phyloP scores from a whole-genome alignment of 2,329 filamentous ascomycete genomes.

The Dryadomyces quercus-mongolicae region DNA sequence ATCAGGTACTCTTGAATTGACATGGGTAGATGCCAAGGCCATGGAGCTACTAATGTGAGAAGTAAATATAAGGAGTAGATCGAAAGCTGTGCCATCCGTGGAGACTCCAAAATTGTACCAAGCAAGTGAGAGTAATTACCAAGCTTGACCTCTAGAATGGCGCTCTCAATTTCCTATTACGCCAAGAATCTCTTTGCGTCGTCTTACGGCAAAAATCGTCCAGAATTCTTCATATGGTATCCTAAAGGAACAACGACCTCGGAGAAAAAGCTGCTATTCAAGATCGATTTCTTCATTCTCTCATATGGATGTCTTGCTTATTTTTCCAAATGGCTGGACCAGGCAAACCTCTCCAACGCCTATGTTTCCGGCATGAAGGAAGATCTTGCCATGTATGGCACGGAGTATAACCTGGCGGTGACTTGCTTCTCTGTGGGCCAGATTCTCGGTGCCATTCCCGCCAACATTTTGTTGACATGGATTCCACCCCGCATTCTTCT shows the following conservation, averaged over 20 bases:
- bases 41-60: too few relatives aligned
- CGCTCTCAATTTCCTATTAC: conserved; percentile 2
- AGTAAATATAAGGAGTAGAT: too few relatives aligned
- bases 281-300: conserved; percentile 20
- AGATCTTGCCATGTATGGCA: conserved; percentile 27
- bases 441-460: conserved; percentile 13
- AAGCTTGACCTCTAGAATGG: background rate
- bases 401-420: conserved; percentile 28
- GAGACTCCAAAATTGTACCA: too few relatives aligned
- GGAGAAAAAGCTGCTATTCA: conserved; percentile 18
- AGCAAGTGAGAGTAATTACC: too few relatives aligned
- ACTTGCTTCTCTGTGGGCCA: conserved; percentile 14
- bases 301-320: conserved; percentile 17
- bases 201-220: conserved; percentile 15
- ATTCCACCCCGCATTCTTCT: conserved; percentile 10
- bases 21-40: too few relatives aligned
- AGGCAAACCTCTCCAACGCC: conserved; percentile 22
- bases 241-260: conserved; percentile 11
- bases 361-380: conserved; percentile 34
- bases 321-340: conserved; percentile 18
- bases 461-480: conserved; percentile 12
- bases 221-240: conserved; percentile 18
- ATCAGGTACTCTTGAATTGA: too few relatives aligned
- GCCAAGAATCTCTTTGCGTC: conserved; percentile 16
- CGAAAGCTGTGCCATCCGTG: too few relatives aligned